These are phyloP conservation scores for Verticillium alfalfae DNA, from an alignment of 2,329 filamentous ascomycete species.

Conservation along the genomic window DNA sequence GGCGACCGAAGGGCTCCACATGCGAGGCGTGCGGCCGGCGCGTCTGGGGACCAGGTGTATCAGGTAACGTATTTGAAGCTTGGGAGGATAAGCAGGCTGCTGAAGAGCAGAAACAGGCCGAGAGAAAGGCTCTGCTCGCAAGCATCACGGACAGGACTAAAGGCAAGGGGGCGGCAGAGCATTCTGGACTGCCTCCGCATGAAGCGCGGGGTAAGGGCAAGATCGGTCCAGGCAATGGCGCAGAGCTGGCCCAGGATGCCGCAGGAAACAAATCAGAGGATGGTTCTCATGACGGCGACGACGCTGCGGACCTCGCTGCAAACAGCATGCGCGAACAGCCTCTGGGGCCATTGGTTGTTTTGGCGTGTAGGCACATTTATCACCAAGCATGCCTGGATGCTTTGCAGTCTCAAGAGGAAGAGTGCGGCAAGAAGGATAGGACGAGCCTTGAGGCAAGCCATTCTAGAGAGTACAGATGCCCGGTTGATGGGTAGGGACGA, in stretches of 20 bases:
- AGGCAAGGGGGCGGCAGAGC: conserved; percentile 25
- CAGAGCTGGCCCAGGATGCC: conserved; percentile 37
- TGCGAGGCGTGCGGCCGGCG: conserved; percentile 82
- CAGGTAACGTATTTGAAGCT: conserved; percentile 69
- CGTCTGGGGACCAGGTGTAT: conserved; percentile 84
- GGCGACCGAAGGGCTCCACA: conserved; percentile 79
- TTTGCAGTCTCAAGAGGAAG: conserved; percentile 48
- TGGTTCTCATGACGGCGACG: conserved; percentile 26
- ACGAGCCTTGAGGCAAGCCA: conserved; percentile 35
- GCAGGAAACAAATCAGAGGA: conserved; percentile 27
- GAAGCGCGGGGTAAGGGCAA: conserved; percentile 43
- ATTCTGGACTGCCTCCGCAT: conserved; percentile 5
- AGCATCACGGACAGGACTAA: conserved; percentile 33
- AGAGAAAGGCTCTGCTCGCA: conserved; percentile 28
- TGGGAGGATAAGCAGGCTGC: conserved; percentile 63
- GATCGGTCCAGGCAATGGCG: conserved; percentile 52
- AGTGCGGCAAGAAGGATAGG: conserved; percentile 30
- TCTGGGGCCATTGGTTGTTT: conserved; percentile 60
- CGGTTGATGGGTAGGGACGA: conserved; percentile 44
- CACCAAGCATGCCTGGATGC: conserved; percentile 66
- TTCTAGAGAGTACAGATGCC: conserved; percentile 48
- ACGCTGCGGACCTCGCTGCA: conserved; percentile 17
- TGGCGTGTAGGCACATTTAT: conserved; percentile 67
- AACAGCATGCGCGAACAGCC: conserved; percentile 32
- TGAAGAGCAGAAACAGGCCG: conserved; percentile 39